phyloP scores from a whole-genome alignment of 2,329 filamentous ascomycete species.

The Fusarium hainanense region DNA sequence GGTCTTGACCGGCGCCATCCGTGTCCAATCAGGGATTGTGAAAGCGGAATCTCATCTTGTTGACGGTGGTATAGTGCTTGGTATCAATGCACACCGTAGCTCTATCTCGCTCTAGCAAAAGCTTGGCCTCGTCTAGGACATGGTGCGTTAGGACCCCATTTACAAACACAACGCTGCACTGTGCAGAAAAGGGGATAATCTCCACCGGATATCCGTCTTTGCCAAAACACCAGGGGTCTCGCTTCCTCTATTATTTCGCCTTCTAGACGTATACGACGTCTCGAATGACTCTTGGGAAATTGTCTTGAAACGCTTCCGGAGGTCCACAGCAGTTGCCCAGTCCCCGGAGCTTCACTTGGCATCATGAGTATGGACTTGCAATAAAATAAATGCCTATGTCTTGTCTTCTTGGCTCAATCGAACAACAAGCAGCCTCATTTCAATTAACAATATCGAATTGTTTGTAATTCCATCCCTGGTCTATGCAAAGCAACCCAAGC shows the following conservation, averaged over 20 bases:
- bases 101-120: slow-evolving; percentile 21
- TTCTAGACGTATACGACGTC: slow-evolving; percentile 31
- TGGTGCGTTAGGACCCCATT: slow-evolving; percentile 17
- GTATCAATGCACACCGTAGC: slow-evolving; percentile 34
- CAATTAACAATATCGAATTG: background rate
- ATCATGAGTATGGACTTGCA: slow-evolving; percentile 9
- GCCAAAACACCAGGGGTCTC: slow-evolving; percentile 36
- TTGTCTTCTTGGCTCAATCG: slow-evolving; percentile 20
- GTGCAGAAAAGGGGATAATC: slow-evolving; percentile 45
- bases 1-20: slow-evolving; percentile 22
- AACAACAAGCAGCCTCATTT: slow-evolving; percentile 1
- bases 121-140: slow-evolving; percentile 1
- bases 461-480: background rate
- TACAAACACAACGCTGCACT: slow-evolving; percentile 25
- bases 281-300: slow-evolving; percentile 36
- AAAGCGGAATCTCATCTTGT: slow-evolving; percentile 42
- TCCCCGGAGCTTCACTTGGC: slow-evolving; percentile 18
- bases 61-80: slow-evolving; percentile 43
- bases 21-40: slow-evolving; percentile 36
- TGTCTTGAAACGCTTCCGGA: slow-evolving; percentile 32
- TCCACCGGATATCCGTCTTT: slow-evolving; percentile 42
- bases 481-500: slow-evolving; percentile 3
- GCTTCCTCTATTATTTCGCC: slow-evolving; percentile 26
- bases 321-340: slow-evolving; percentile 5
- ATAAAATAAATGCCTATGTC: slow-evolving; percentile 14